Evolutionary conservation across 768 basidiomycete genomes (phyloP).

Genomic region (Strobilomyces confusus): DNA sequence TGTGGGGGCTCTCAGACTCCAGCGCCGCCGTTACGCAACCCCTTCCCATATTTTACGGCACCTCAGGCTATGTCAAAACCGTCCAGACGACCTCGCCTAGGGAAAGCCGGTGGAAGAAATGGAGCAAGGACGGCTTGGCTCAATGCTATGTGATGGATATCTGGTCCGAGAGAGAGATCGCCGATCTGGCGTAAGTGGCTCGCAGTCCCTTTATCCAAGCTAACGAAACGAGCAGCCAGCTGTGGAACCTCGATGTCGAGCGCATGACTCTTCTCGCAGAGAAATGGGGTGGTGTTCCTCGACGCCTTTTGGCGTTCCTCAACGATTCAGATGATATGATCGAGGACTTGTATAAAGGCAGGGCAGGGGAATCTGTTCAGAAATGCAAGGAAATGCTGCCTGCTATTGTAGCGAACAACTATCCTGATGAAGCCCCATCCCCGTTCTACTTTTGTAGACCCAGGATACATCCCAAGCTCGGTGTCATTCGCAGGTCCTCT

Average conservation of each 20-base stretch:
- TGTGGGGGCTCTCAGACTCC: constrained; percentile 2
- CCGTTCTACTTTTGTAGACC: background rate
- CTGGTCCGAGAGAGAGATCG: too few relatives aligned
- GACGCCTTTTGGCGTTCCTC: too few relatives aligned
- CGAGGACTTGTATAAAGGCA: rapidly evolving
- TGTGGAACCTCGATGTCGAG: background rate
- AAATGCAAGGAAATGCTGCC: background rate
- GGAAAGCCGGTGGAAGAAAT: too few relatives aligned
- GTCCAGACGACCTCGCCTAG: too few relatives aligned
- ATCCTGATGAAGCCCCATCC: background rate
- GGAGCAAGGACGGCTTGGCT: background rate
- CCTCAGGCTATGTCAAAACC: background rate
- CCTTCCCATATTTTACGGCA: too few relatives aligned
- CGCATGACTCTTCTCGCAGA: background rate
- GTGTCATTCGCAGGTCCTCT: background rate
- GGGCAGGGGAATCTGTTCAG: rapidly evolving
- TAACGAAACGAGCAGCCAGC: background rate
- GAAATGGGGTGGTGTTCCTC: background rate
- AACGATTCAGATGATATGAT: background rate
- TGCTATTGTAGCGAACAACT: too few relatives aligned
- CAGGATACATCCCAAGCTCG: too few relatives aligned
- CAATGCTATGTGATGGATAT: too few relatives aligned
- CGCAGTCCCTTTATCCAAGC: background rate
- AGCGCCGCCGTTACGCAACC: background rate
- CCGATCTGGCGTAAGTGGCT: too few relatives aligned